Evolutionary conservation across 2,329 filamentous ascomycete genomes (phyloP).

Genomic region (Aspergillus pseudoterreus): DNA sequence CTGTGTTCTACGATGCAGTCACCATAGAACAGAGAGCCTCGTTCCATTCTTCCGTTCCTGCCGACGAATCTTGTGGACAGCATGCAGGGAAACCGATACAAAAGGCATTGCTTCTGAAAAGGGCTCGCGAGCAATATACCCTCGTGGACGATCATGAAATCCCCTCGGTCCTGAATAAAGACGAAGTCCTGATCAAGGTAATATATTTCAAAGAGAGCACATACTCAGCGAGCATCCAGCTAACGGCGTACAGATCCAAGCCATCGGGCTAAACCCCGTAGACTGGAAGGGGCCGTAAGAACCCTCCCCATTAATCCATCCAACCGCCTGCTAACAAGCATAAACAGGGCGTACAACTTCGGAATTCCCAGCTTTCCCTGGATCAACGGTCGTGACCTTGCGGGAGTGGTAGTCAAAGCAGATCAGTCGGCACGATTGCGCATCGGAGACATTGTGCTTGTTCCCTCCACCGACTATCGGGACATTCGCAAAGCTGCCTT

Average conservation of each 20-base stretch:
- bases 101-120: constrained; percentile 50
- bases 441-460: constrained; percentile 56
- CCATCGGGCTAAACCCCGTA: constrained; percentile 71
- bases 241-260: constrained; percentile 39
- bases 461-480: constrained; percentile 71
- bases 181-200: constrained; percentile 61
- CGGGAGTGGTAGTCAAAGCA: constrained; percentile 59
- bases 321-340: background rate
- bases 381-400: constrained; percentile 67
- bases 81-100: constrained; percentile 31
- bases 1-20: constrained; percentile 1
- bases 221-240: background rate
- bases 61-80: background rate
- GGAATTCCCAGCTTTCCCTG: constrained; percentile 65
- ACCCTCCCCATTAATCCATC: background rate
- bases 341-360: constrained; percentile 63
- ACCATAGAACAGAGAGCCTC: constrained; percentile 7
- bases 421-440: constrained; percentile 48
- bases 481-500: constrained; percentile 69
- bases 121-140: constrained; percentile 48
- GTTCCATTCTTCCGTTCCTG: background rate
- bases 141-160: constrained; percentile 45
- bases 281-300: constrained; percentile 66
- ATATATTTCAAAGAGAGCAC: background rate
- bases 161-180: constrained; percentile 42